Base-by-base conservation (phyloP, 2,329 filamentous ascomycete species). In the Achaetomium macrosporum region DNA sequence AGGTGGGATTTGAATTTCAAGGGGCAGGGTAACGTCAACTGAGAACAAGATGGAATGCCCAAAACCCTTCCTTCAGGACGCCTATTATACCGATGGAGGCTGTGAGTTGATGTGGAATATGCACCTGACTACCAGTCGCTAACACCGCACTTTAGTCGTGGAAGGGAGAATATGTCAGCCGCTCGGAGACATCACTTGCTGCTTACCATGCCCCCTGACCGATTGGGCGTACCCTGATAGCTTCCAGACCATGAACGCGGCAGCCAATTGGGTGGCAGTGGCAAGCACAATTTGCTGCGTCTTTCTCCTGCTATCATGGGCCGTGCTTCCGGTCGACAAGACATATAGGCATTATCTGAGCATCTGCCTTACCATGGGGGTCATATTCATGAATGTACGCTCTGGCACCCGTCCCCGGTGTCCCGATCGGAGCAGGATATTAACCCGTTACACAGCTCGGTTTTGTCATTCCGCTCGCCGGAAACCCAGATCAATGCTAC, bases 311-410 rank as follows among this genome's bases (percentile, higher is more conserved):
- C 47, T 88, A 6, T 95, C 90, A 6, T 97, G 90, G 77, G 73
- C 82, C 3, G 76, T 86, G 13, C 75, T 99, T 19, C 91, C 93
- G 0, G 82, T 89, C 20, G 90, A 95, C 63, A 92, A 89, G 73
- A 96, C 93, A 7, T 83, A 90, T 65, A 84, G 91, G 49, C 93
- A 99, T 68, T 97, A 97, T 65, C 76, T 99, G 36, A 96, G 88
- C 66, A 86, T 96, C 59, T 93, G 90, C 67, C 75, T 97, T 47
- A 87, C 88, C 5, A 69, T 88, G 42, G 88, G 82, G 5, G 82
- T 92, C 39, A 73, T 86, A 40, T 75, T 92, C 53, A 88, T 97
- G 79, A 87, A 87, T 67, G 88, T 90, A 72, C 75, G 87, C 76
- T 30, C 17, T 10, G 5, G 13, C 16, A 19, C 11, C 13, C 41